Percentiles rank a stretch among this genome's conserved stretches.
phyloP scores from a whole-genome alignment of 768 basidiomycete genomes.

The Xerocomellus intermedius region DNA sequence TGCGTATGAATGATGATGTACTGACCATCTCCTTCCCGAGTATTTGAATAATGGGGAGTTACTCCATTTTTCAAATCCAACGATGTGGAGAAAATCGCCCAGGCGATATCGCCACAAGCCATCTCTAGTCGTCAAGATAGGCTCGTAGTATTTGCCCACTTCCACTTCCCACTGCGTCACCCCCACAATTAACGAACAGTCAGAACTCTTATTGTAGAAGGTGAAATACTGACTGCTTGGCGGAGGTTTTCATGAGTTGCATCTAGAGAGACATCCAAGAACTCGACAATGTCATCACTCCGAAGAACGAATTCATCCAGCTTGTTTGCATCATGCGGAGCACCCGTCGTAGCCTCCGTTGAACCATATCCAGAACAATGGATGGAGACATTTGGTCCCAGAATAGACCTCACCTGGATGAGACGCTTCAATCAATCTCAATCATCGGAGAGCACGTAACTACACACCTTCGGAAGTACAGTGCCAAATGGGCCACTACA shows the following conservation, averaged over 20 bases:
- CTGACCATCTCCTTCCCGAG: constrained; percentile 16
- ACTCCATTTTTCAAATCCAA: constrained; percentile 13
- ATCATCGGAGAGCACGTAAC: not conserved
- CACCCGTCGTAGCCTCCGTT: constrained; percentile 6
- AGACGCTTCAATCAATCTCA: not conserved
- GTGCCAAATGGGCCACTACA: constrained; percentile 10
- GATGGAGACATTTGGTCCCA: constrained; percentile 8
- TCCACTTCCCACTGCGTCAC: constrained; percentile 17
- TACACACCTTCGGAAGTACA: constrained; percentile 11
- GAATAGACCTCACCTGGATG: constrained; percentile 10
- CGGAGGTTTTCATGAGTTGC: constrained; percentile 9
- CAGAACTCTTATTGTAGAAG: not conserved
- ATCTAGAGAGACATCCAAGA: constrained; percentile 12
- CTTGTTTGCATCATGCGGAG: not conserved
- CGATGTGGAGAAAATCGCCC: constrained; percentile 16
- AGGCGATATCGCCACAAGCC: constrained; percentile 26
- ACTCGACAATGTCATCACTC: constrained; percentile 11
- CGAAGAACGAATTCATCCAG: constrained; percentile 10
- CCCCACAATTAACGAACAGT: not conserved
- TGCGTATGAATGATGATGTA: not conserved
- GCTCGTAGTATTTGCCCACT: constrained; percentile 18
- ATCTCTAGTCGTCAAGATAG: constrained; percentile 18
- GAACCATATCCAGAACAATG: constrained; percentile 7
- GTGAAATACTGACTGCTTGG: constrained; percentile 8
- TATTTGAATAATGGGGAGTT: constrained; percentile 10